These are phyloP conservation scores for Podospora anserina DNA, from an alignment of 495 filamentous ascomycete species.

Conservation along the genomic window DNA sequence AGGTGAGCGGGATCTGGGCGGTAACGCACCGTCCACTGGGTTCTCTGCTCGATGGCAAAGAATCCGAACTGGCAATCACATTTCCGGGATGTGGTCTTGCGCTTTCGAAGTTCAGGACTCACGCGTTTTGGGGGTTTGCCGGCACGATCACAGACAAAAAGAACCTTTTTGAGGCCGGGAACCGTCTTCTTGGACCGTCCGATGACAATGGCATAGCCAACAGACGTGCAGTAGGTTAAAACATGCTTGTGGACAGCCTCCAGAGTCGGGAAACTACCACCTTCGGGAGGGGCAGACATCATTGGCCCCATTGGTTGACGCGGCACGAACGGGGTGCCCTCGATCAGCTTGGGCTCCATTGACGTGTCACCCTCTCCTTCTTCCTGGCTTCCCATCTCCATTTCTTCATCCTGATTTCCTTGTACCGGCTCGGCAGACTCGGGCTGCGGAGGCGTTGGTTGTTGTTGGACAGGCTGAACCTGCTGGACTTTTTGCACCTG, in stretches of 20 bases:
- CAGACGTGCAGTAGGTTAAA: conserved; percentile 51
- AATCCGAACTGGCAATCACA: conserved; percentile 58
- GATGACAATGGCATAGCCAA: conserved; percentile 58
- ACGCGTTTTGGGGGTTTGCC: conserved; percentile 53
- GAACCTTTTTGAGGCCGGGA: conserved; percentile 55
- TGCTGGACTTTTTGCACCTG: conserved; percentile 37
- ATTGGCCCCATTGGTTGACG: conserved; percentile 44
- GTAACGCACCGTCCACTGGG: conserved; percentile 56
- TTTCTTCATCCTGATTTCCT: conserved; percentile 42
- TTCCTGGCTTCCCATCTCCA: conserved; percentile 41
- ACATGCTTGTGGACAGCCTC: conserved; percentile 54
- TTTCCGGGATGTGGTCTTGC: conserved; percentile 56
- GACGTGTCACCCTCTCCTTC: conserved; percentile 42
- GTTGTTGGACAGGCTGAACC: conserved; percentile 38
- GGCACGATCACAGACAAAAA: conserved; percentile 56
- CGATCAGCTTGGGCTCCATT: conserved; percentile 44
- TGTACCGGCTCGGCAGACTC: conserved; percentile 35
- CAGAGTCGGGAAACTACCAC: conserved; percentile 52
- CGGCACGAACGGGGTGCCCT: conserved; percentile 42
- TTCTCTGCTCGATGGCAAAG: conserved; percentile 55
- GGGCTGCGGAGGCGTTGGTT: conserved; percentile 36
- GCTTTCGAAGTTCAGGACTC: conserved; percentile 51
- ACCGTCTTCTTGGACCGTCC: conserved; percentile 57
- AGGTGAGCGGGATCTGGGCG: conserved; percentile 49
- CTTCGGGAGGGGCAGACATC: conserved; percentile 56